phyloP scores from a whole-genome alignment of 805 yeast genomes.

The Candida caryicola region DNA sequence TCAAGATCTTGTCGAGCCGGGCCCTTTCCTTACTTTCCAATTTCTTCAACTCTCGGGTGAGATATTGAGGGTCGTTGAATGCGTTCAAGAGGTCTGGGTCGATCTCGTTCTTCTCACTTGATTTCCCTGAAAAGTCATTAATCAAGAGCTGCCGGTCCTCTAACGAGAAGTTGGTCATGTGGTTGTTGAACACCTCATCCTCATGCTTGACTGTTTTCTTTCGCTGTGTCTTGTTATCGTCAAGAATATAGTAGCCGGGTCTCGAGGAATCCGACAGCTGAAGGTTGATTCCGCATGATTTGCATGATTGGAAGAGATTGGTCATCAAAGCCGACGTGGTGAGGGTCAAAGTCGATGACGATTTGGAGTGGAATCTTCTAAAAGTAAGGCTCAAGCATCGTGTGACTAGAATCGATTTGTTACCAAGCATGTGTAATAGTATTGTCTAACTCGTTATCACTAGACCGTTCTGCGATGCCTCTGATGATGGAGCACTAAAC shows the following conservation, averaged over 20 bases:
- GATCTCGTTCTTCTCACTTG: constrained; percentile 1
- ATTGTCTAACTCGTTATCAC: too few species aligned
- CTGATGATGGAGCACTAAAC: too few species aligned
- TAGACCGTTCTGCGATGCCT: too few species aligned
- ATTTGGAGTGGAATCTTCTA: constrained; percentile 1
- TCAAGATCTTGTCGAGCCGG: not conserved
- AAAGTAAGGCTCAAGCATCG: not conserved
- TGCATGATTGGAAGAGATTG: constrained; percentile 31
- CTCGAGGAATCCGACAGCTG: constrained; percentile 37
- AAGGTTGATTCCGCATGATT: constrained; percentile 56
- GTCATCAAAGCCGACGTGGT: constrained; percentile 10
- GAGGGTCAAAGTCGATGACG: constrained; percentile 3
- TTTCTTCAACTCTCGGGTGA: constrained; percentile 5
- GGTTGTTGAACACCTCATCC: constrained; percentile 23
- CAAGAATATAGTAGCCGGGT: constrained; percentile 44
- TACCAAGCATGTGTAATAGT: too few species aligned
- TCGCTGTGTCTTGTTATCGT: constrained; percentile 3
- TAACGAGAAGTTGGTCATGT: constrained; percentile 15
- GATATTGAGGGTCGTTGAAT: constrained; percentile 3
- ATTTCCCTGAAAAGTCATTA: constrained; percentile 10
- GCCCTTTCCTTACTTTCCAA: constrained; percentile 1
- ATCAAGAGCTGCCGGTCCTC: constrained; percentile 29
- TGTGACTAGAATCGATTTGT: not conserved
- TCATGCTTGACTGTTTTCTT: constrained; percentile 14
- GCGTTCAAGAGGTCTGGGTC: constrained; percentile 1